Conservation (phyloP, 805 yeast genomes). For the Tetrapisispora fleetii region DNA sequence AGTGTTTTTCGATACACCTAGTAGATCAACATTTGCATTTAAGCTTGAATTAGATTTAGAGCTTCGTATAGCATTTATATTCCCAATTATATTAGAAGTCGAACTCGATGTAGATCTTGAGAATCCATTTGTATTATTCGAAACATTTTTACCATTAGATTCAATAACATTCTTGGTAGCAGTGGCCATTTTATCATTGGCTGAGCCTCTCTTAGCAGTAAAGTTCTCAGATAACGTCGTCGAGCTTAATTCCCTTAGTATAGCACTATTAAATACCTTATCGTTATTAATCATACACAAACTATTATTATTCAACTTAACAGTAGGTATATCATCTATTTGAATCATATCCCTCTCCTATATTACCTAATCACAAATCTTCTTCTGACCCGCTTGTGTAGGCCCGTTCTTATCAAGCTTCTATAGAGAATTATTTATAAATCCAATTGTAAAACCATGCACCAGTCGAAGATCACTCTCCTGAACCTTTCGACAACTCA, state of each 20-base stretch:
- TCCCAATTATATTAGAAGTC: background rate
- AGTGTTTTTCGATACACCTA: background rate
- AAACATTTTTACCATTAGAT: no score
- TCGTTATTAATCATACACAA: background rate
- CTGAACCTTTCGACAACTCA: no score
- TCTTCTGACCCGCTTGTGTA: background rate
- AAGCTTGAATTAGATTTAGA: background rate
- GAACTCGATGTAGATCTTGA: background rate
- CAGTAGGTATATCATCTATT: background rate
- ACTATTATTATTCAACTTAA: background rate
- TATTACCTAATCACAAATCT: background rate
- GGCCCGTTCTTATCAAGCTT: background rate
- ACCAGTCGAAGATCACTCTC: no score
- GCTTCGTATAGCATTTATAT: background rate
- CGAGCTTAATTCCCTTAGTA: background rate
- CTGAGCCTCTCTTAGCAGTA: background rate
- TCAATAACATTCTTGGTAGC: background rate
- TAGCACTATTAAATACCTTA: background rate
- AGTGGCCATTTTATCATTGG: background rate
- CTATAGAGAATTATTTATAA: no score
- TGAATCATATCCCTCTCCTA: background rate
- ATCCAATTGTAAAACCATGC: no score
- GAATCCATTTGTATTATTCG: background rate
- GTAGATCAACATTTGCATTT: background rate
- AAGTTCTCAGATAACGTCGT: background rate